Evolutionary conservation across 306 rosid species (phyloP), one percentile per base, ranked within the genome.

Genomic region (Comarum palustre): DNA sequence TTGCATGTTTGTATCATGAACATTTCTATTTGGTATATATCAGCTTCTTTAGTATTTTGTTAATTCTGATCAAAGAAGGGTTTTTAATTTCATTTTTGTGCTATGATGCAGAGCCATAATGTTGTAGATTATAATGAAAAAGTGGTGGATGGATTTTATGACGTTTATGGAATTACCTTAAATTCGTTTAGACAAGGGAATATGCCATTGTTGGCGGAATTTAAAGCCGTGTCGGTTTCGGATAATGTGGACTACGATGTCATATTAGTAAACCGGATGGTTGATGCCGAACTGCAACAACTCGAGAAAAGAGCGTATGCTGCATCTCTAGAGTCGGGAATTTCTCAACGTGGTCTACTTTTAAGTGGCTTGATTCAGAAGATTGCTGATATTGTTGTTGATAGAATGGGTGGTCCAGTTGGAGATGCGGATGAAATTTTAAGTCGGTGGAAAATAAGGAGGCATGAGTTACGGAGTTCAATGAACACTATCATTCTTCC

Each of bases 391-490:
- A 70, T 95, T 74, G 97, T 95, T 78, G 99, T 88, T 75, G 79
- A 80, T 79, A 88, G 96, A 87, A 87, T 95, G 97, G 99, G 99
- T 76, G 99, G 99, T 64, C 93, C 95, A 5, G 99, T 92, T 71
- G 81, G 74, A 4, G 89, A 85, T 88, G 97, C 97, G 57, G 97
- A 95, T 68, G 89, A 88, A 71, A 82, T 95, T 78, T 80, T 77
- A 73, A 85, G 83, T 82, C 84, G 78, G 75, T 95, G 99, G 99
- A 86, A 84, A 73, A 22, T 41, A 72, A 87, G 96, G 87, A 87
- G 96, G 78, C 79, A 80, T 69, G 93, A 91, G 65, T 80, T 92
- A 50, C 84, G 89, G 77, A 79, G 84, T 84, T 88, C 88, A 64
- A 77, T 83, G 67, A 82, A 80, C 32, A 85, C 93, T 47, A 74